Evolutionary conservation across 106 monocot species (phyloP).

Genomic region (Cymbidium sinense): DNA sequence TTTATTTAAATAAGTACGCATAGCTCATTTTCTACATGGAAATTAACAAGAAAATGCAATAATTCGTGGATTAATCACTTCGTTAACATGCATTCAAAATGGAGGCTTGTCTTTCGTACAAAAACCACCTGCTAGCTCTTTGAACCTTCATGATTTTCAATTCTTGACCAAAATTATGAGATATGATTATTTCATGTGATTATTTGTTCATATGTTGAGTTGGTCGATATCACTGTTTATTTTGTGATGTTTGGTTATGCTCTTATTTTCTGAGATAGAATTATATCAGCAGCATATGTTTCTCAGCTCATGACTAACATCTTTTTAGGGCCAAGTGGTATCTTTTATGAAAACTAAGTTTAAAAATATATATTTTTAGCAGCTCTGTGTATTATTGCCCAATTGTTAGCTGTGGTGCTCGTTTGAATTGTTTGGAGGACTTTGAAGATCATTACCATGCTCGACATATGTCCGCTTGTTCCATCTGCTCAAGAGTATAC

Average conservation of each 20-base stretch:
- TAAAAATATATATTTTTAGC: background rate
- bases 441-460: conserved; percentile 93
- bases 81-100: background rate
- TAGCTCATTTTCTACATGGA: background rate
- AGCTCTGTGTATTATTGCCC: conserved; percentile 75
- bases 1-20: background rate
- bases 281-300: background rate
- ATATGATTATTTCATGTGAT: background rate
- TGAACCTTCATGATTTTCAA: background rate
- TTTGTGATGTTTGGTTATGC: background rate
- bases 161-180: background rate
- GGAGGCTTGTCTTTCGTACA: background rate
- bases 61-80: background rate
- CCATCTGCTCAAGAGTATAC: conserved; percentile 76
- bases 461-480: conserved; percentile 82
- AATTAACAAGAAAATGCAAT: background rate
- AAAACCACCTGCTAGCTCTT: background rate
- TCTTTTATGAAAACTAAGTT: background rate
- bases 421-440: conserved; percentile 60
- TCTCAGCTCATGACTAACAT: background rate
- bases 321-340: background rate
- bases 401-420: conserved; percentile 78
- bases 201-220: background rate
- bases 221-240: background rate
- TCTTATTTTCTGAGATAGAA: background rate